Evolutionary conservation across 768 basidiomycete genomes (phyloP).

Genomic region (Suillus americanus): DNA sequence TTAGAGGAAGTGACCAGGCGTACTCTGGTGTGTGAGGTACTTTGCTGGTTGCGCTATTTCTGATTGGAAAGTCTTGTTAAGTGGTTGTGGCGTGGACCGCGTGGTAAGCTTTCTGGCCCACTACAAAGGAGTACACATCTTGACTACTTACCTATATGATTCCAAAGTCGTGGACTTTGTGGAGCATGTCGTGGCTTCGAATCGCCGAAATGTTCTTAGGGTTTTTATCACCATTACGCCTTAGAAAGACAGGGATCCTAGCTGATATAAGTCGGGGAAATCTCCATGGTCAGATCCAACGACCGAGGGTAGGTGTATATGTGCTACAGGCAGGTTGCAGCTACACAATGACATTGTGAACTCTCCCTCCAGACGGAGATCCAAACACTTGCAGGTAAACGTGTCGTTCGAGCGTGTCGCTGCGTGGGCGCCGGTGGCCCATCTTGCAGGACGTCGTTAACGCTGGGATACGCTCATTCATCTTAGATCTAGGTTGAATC

Average conservation of each 20-base stretch:
- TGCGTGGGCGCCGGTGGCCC: no score
- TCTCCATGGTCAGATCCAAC: slow-evolving; percentile 91
- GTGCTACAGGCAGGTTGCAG: slow-evolving; percentile 29
- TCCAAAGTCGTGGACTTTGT: slow-evolving; percentile 80
- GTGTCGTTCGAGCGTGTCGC: slow-evolving; percentile 94
- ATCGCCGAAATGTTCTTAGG: slow-evolving; percentile 61
- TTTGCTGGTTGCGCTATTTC: slow-evolving; percentile 72
- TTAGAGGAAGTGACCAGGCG: slow-evolving; percentile 62
- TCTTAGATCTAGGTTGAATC: slow-evolving; percentile 47
- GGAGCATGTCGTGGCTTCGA: slow-evolving; percentile 79
- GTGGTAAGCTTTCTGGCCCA: slow-evolving; percentile 37
- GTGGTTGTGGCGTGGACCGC: neutral
- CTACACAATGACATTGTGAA: neutral
- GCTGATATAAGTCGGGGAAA: slow-evolving; percentile 89
- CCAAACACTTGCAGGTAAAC: slow-evolving; percentile 91
- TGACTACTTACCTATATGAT: slow-evolving; percentile 39
- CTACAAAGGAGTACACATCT: slow-evolving; percentile 81
- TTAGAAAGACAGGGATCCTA: slow-evolving; percentile 78
- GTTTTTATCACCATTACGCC: slow-evolving; percentile 73
- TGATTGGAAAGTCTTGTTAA: slow-evolving; percentile 58
- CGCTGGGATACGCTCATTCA: slow-evolving; percentile 27
- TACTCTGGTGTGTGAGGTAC: slow-evolving; percentile 40
- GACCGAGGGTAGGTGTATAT: slow-evolving; percentile 60
- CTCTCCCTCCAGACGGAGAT: slow-evolving; percentile 68
- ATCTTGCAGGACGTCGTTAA: slow-evolving; percentile 63